Evolutionary conservation across 179 eudicot genomes (phyloP).

Genomic region (Beta lomatogona): DNA sequence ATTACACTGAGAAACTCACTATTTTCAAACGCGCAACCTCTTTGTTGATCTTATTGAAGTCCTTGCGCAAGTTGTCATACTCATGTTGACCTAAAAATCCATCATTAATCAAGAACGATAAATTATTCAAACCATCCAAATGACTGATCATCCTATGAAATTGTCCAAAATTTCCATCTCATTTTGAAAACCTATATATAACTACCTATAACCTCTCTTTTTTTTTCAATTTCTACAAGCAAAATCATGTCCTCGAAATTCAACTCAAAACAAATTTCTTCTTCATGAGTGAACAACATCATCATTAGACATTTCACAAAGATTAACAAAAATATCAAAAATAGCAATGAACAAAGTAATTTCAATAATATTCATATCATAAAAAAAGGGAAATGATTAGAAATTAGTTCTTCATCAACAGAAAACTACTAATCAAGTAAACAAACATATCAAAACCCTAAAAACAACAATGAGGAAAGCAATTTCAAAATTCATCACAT

Average conservation of each 20-base stretch:
- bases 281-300: background rate
- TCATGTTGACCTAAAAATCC: slow-evolving; percentile 63
- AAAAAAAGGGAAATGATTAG: too few relatives aligned
- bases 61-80: slow-evolving; percentile 70
- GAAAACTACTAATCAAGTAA: too few relatives aligned
- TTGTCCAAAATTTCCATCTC: too few relatives aligned
- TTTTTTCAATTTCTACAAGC: background rate
- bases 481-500: too few relatives aligned
- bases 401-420: too few relatives aligned
- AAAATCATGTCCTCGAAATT: background rate
- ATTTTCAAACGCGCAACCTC: slow-evolving; percentile 64
- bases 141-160: background rate
- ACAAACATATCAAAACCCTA: too few relatives aligned
- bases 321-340: too few relatives aligned
- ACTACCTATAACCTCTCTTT: too few relatives aligned
- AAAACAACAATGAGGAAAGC: too few relatives aligned
- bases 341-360: too few relatives aligned
- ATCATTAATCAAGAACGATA: background rate
- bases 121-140: background rate
- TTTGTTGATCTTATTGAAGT: slow-evolving; percentile 67
- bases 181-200: too few relatives aligned
- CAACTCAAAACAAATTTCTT: background rate
- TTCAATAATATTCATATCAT: too few relatives aligned
- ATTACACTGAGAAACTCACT: slow-evolving; percentile 40
- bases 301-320: background rate